Evolutionary conservation across 2,329 filamentous ascomycete genomes (phyloP), one percentile per base, ranked within the genome.

Genomic region (Ploettnerulaceae sp.): DNA sequence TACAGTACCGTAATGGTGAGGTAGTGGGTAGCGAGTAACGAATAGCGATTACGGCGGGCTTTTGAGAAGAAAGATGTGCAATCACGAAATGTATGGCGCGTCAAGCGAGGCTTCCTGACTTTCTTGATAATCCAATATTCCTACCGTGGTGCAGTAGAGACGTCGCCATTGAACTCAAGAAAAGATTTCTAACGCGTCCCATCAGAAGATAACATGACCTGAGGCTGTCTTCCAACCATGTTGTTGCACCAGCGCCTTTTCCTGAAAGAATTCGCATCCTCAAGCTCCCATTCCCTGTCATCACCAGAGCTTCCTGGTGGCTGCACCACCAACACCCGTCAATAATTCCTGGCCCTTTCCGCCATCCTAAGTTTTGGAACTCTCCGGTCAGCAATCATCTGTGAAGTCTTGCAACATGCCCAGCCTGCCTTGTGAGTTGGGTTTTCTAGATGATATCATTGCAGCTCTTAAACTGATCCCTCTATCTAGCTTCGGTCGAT

Each of bases 401-500:
- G 9, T 14, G 45, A 15, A 20, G n/a, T n/a, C 41, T 49, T 36
- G 48, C 67, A 74, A 64, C 55, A 78, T 79, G 76, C 76, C 76
- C 61, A 71, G 75, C 53, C 68, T 79, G 62, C 76, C 76, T 63
- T 69, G 75, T 79, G 67, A 64, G 73, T 63, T 34, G 14, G 8
- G 8, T 31, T 51, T 31, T 42, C 29, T 14, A 36, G 41, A 9
- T 24, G n/a, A n/a, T n/a, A n/a, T n/a, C n/a, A 29, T 12, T 20
- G 6, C 7, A 25, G 32, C 26, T 32, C 21, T 40, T 34, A n/a
- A 41, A 28, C 45, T 51, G 21, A 53, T 29, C 39, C 45, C 18
- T 40, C 33, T n/a, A n/a, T n/a, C n/a, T 22, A 95, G 90, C 87
- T 60, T 95, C 89, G 70, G 90, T 98, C 71, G 91, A 98, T 69